Percentiles rank a stretch among this genome's conserved stretches.
Evolutionary conservation across 371 early-diverging fungal species (phyloP).

Genomic region (Mucor lusitanicus): DNA sequence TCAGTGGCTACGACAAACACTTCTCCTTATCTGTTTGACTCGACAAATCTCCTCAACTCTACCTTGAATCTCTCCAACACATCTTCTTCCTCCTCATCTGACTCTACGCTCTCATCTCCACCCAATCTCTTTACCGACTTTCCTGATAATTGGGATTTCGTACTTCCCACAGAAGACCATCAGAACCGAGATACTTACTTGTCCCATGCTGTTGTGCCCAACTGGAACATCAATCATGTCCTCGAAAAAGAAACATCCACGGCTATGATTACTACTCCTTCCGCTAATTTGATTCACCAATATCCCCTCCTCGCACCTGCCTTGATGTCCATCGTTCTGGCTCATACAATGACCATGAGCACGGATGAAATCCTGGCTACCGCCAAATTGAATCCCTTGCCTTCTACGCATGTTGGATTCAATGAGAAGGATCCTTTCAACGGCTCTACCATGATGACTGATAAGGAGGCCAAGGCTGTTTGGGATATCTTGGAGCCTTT

Average conservation of each 20-base stretch:
- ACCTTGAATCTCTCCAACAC: constrained; percentile 11
- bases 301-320: constrained; percentile 50
- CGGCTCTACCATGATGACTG: constrained; percentile 5
- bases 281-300: constrained; percentile 8
- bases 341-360: constrained; percentile 50
- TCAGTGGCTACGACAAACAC: not conserved
- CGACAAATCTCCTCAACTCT: constrained; percentile 13
- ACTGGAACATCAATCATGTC: constrained; percentile 37
- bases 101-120: constrained; percentile 28
- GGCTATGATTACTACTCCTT: not conserved
- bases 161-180: constrained; percentile 10
- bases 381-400: constrained; percentile 21
- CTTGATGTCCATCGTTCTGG: constrained; percentile 45
- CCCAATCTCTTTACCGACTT: constrained; percentile 23
- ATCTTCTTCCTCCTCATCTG: constrained; percentile 25
- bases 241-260: constrained; percentile 24
- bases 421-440: not conserved
- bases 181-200: constrained; percentile 29
- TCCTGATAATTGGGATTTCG: constrained; percentile 30
- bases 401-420: not conserved
- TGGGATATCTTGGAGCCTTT: constrained; percentile 25
- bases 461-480: constrained; percentile 23
- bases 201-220: constrained; percentile 44
- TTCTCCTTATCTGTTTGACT: constrained; percentile 9
- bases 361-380: constrained; percentile 33